A percentile compares a stretch with the other conserved stretches of the same genome.
Conservation (phyloP, 2,329 filamentous ascomycete genomes). For the Penicillium sp. region DNA sequence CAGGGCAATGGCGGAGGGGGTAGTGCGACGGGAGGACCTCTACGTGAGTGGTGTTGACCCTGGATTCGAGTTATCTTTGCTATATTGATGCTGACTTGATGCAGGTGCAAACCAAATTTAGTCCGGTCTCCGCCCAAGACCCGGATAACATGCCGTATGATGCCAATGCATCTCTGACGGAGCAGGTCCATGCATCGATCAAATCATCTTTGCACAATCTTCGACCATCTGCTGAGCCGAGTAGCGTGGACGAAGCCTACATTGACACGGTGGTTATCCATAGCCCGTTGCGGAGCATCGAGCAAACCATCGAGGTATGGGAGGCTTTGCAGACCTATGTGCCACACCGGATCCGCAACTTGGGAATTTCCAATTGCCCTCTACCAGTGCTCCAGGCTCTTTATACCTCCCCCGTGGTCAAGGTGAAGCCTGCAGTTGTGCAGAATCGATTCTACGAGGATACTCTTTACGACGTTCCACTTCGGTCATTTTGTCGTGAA, state of each 20-base stretch:
- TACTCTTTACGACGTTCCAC: slow-evolving; percentile 59
- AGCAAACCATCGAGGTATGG: slow-evolving; percentile 65
- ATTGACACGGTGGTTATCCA: slow-evolving; percentile 62
- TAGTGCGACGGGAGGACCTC: slow-evolving; percentile 60
- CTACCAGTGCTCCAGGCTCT: slow-evolving; percentile 57
- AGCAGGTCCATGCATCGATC: slow-evolving; percentile 68
- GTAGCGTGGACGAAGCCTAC: slow-evolving; percentile 46
- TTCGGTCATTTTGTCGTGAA: slow-evolving; percentile 59
- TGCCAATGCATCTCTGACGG: slow-evolving; percentile 54
- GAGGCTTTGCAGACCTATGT: slow-evolving; percentile 64
- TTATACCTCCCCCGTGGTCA: slow-evolving; percentile 40
- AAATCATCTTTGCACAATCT: slow-evolving; percentile 66
- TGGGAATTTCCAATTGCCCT: slow-evolving; percentile 77
- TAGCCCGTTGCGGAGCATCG: slow-evolving; percentile 52
- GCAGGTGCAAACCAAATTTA: slow-evolving; percentile 82
- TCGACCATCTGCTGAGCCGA: slow-evolving; percentile 27
- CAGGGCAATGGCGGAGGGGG: slow-evolving; percentile 58
- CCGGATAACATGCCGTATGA: slow-evolving; percentile 63
- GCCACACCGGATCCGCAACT: slow-evolving; percentile 60
- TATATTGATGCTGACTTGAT: background rate
- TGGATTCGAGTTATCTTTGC: background rate
- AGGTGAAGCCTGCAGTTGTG: slow-evolving; percentile 61
- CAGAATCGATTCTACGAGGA: slow-evolving; percentile 71
- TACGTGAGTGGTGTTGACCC: slow-evolving; percentile 52
- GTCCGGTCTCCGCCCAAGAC: slow-evolving; percentile 63